phyloP scores from a whole-genome alignment of 352 stramenopile species.

The Phytophthora constricta region DNA sequence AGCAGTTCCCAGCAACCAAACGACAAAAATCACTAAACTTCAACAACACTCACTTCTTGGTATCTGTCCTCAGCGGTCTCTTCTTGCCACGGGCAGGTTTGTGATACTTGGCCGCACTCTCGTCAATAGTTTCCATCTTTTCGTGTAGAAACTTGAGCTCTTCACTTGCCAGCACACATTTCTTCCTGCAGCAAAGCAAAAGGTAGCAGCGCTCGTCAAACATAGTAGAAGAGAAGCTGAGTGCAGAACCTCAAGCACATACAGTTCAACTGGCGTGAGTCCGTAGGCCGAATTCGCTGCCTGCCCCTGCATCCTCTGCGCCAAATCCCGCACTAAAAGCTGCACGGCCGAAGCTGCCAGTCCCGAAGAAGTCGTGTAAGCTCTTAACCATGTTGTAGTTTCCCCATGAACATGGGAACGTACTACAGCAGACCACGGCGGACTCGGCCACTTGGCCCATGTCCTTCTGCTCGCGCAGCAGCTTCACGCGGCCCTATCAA shows the following conservation, averaged over 20 bases:
- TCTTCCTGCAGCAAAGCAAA: conserved; percentile 52
- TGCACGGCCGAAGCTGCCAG: conserved; percentile 57
- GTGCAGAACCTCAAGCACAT: conserved; percentile 20
- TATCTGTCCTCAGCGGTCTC: conserved; percentile 9
- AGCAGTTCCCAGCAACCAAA: neutral
- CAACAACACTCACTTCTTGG: conserved; percentile 32
- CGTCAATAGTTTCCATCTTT: conserved; percentile 63
- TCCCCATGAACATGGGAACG: conserved; percentile 4
- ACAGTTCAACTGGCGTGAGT: conserved; percentile 71
- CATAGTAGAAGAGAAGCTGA: no score
- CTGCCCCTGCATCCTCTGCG: conserved; percentile 46
- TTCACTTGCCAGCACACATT: conserved; percentile 45
- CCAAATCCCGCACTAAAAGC: conserved; percentile 67
- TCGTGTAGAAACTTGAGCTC: conserved; percentile 62
- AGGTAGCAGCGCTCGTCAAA: neutral
- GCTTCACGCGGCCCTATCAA: conserved; percentile 66
- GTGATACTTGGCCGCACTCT: conserved; percentile 68
- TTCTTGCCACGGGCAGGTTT: conserved; percentile 43
- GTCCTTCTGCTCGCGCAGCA: conserved; percentile 72
- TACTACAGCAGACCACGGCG: conserved; percentile 56
- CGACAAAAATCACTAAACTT: no score
- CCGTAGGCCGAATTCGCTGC: conserved; percentile 18
- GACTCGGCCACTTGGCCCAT: conserved; percentile 73
- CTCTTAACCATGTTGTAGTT: conserved; percentile 2
- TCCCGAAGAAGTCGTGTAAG: neutral